Conservation (phyloP, 2,329 filamentous ascomycete species). For the Zasmidium cellare region DNA sequence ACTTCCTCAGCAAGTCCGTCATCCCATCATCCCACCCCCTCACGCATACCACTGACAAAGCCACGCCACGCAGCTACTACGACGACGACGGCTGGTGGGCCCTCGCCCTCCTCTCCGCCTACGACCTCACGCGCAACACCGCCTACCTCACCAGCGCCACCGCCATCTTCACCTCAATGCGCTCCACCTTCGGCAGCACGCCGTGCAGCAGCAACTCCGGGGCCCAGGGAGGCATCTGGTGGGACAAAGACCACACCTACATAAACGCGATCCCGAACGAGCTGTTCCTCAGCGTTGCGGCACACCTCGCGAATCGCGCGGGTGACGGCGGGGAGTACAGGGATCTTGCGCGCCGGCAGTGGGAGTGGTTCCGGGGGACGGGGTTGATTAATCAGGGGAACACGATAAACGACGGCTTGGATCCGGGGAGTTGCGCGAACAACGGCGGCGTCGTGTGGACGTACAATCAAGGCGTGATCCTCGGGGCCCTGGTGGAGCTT, state of each 20-base stretch:
- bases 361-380: slow-evolving; percentile 49
- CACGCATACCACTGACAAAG: too few species aligned
- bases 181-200: slow-evolving; percentile 41
- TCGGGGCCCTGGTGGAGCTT: slow-evolving; percentile 58
- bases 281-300: slow-evolving; percentile 55
- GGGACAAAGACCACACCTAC: slow-evolving; percentile 46
- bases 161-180: slow-evolving; percentile 50
- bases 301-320: slow-evolving; percentile 55
- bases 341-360: slow-evolving; percentile 47
- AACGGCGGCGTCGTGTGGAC: slow-evolving; percentile 43
- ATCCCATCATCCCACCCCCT: background rate
- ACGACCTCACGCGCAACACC: slow-evolving; percentile 48
- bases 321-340: slow-evolving; percentile 40
- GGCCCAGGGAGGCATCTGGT: slow-evolving; percentile 44
- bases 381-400: background rate
- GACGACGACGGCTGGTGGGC: slow-evolving; percentile 58
- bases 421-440: slow-evolving; percentile 47
- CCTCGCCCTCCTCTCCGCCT: slow-evolving; percentile 54
- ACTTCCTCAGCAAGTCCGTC: slow-evolving; percentile 5
- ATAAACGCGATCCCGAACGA: slow-evolving; percentile 58
- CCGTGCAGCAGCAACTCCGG: slow-evolving; percentile 29
- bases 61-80: slow-evolving; percentile 46
- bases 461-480: slow-evolving; percentile 63
- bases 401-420: slow-evolving; percentile 52
- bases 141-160: slow-evolving; percentile 49